A percentile compares a stretch with the other conserved stretches of the same genome.
Conservation (phyloP, 2,329 filamentous ascomycete genomes). For the Pleoardoris graminearum region DNA sequence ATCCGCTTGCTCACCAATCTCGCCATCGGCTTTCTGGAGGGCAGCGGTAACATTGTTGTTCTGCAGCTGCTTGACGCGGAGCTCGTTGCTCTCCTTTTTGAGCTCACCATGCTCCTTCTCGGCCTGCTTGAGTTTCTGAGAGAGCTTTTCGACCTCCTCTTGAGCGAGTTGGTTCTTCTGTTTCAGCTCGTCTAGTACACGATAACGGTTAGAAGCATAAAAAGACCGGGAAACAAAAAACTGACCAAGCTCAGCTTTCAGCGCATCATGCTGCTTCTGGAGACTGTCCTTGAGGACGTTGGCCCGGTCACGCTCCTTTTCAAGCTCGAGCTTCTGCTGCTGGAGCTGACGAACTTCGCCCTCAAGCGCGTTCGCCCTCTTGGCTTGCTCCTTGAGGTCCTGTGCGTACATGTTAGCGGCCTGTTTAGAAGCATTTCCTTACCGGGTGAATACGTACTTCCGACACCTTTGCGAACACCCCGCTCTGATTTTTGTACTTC, state of each 20-base stretch:
- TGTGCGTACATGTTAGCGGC: background rate
- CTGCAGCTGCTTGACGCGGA: slow-evolving; percentile 15
- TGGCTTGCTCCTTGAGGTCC: slow-evolving; percentile 20
- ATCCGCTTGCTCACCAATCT: background rate
- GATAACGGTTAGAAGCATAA: background rate
- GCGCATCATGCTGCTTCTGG: slow-evolving; percentile 9
- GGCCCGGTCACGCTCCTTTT: slow-evolving; percentile 14
- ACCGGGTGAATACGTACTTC: slow-evolving; percentile 17
- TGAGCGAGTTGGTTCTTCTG: slow-evolving; percentile 6
- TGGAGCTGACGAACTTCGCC: slow-evolving; percentile 12
- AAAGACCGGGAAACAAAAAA: no score
- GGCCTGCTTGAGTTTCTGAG: slow-evolving; percentile 15
- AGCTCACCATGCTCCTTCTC: slow-evolving; percentile 18
- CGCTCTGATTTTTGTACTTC: slow-evolving; percentile 27
- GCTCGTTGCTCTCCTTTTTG: slow-evolving; percentile 19
- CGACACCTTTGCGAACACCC: slow-evolving; percentile 26
- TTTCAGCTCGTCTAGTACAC: slow-evolving; percentile 6
- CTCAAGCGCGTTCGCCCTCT: slow-evolving; percentile 20
- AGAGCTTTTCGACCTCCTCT: slow-evolving; percentile 7
- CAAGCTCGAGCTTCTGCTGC: slow-evolving; percentile 22
- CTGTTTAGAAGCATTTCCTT: background rate
- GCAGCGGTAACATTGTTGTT: slow-evolving; percentile 1
- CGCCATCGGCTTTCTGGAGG: background rate
- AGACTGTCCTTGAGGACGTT: slow-evolving; percentile 9
- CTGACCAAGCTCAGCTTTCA: slow-evolving; percentile 15